phyloP scores from a whole-genome alignment of 2,329 filamentous ascomycete genomes.

The Talaromyces marneffei region DNA sequence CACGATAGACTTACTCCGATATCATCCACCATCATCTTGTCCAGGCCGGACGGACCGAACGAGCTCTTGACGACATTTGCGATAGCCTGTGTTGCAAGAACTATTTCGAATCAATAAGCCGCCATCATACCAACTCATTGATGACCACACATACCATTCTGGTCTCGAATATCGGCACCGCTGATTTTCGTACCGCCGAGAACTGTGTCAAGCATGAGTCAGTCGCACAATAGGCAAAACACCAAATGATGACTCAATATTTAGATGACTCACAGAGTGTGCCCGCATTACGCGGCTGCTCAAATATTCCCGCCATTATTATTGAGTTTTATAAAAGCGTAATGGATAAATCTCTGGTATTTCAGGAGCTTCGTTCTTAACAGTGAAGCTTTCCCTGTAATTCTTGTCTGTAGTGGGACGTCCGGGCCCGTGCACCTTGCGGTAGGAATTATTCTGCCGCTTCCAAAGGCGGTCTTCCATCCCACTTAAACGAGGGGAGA shows the following conservation, averaged over 20 bases:
- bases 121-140: background rate
- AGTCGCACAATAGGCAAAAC: slow-evolving; percentile 4
- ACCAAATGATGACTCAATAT: slow-evolving; percentile 5
- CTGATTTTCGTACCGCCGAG: slow-evolving; percentile 96
- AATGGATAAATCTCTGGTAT: background rate
- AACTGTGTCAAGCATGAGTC: slow-evolving; percentile 49
- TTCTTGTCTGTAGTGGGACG: slow-evolving; percentile 13
- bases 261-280: slow-evolving; percentile 63
- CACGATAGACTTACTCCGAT: slow-evolving; percentile 65
- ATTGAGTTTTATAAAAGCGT: background rate
- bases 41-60: slow-evolving; percentile 90
- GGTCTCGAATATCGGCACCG: slow-evolving; percentile 90
- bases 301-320: slow-evolving; percentile 88
- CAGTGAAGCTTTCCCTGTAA: slow-evolving; percentile 9
- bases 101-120: slow-evolving; percentile 42
- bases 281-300: slow-evolving; percentile 84
- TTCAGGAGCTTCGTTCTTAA: slow-evolving; percentile 9
- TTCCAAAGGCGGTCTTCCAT: slow-evolving; percentile 37
- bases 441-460: slow-evolving; percentile 39
- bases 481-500: slow-evolving; percentile 33
- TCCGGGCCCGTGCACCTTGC: slow-evolving; percentile 16
- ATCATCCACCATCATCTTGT: slow-evolving; percentile 99
- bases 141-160: slow-evolving; percentile 64
- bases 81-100: slow-evolving; percentile 91
- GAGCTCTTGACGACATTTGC: slow-evolving; percentile 99